phyloP scores from a whole-genome alignment of 768 basidiomycete species.

The Rubroboletus pulcherrimus region DNA sequence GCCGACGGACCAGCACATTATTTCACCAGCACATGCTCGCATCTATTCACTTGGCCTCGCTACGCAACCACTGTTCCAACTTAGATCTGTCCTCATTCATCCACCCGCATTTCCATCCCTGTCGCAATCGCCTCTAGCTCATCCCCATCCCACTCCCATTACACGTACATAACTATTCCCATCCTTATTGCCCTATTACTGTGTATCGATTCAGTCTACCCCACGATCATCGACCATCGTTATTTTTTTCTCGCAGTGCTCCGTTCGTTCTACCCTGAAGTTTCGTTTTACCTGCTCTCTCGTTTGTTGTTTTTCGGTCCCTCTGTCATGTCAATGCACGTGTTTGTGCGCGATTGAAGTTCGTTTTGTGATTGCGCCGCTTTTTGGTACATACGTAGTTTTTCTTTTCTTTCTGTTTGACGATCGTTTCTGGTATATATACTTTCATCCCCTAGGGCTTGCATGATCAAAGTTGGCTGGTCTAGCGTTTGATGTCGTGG shows the following conservation, averaged over 20 bases:
- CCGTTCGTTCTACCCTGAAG: constrained; percentile 8
- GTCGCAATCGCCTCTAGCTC: constrained; percentile 12
- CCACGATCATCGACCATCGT: constrained; percentile 7
- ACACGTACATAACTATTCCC: constrained; percentile 26
- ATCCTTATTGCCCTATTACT: constrained; percentile 25
- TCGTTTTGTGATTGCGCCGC: constrained; percentile 21
- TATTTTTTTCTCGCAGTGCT: constrained; percentile 17
- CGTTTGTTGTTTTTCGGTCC: constrained; percentile 16
- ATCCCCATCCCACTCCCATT: background rate
- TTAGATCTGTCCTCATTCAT: constrained; percentile 22
- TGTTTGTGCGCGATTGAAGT: background rate
- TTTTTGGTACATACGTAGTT: constrained; percentile 16
- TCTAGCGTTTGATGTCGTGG: constrained; percentile 9
- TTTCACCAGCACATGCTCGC: constrained; percentile 25
- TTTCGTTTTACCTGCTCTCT: constrained; percentile 21
- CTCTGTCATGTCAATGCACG: constrained; percentile 1
- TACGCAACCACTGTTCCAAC: constrained; percentile 14
- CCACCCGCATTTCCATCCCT: constrained; percentile 16
- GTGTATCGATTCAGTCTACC: constrained; percentile 24
- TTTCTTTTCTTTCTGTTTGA: constrained; percentile 8
- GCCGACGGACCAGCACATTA: constrained; percentile 16
- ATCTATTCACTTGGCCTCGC: constrained; percentile 20
- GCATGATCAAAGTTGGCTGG: constrained; percentile 17
- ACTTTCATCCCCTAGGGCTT: constrained; percentile 1
- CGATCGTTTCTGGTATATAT: constrained; percentile 17